phyloP scores from a whole-genome alignment of 805 yeast species.

The Metschnikowia arizonensis region DNA sequence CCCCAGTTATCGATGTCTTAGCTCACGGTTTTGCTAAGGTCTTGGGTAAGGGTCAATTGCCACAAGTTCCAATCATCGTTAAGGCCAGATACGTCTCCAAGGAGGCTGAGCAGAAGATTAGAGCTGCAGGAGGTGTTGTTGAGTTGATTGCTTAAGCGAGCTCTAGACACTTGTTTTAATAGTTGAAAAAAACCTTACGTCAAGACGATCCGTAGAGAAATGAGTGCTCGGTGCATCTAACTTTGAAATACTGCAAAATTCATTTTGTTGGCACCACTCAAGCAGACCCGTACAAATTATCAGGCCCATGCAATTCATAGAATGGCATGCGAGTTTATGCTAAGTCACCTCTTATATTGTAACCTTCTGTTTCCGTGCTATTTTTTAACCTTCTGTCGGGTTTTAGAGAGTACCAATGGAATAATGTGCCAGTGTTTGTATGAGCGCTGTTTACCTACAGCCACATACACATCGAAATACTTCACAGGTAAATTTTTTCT shows the following conservation, averaged over 20 bases:
- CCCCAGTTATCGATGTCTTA: slow-evolving; percentile 98
- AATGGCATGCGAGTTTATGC: too few species aligned
- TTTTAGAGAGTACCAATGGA: too few species aligned
- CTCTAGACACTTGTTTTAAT: slow-evolving; percentile 17
- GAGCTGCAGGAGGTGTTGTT: slow-evolving; percentile 99
- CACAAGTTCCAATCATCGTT: slow-evolving; percentile 97
- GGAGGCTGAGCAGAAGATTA: slow-evolving; percentile 99
- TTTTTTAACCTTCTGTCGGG: too few species aligned
- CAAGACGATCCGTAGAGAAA: not conserved
- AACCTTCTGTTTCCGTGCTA: too few species aligned
- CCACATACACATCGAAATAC: not conserved
- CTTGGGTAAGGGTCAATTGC: slow-evolving; percentile 98
- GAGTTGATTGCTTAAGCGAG: slow-evolving; percentile 91
- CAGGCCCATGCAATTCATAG: too few species aligned
- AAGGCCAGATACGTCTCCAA: slow-evolving; percentile 99
- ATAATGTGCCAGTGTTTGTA: not conserved
- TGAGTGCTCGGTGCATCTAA: too few species aligned
- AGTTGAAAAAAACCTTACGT: slow-evolving; percentile 17
- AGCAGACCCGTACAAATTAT: too few species aligned
- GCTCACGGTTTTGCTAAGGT: slow-evolving; percentile 99
- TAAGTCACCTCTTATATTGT: too few species aligned
- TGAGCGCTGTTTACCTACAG: not conserved
- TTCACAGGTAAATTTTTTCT: not conserved
- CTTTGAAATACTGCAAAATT: too few species aligned
- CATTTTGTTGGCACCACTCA: too few species aligned